Percentiles rank a stretch among this genome's conserved stretches.
Evolutionary conservation across 768 basidiomycete genomes (phyloP).

Genomic region (Pluteus cervinus): DNA sequence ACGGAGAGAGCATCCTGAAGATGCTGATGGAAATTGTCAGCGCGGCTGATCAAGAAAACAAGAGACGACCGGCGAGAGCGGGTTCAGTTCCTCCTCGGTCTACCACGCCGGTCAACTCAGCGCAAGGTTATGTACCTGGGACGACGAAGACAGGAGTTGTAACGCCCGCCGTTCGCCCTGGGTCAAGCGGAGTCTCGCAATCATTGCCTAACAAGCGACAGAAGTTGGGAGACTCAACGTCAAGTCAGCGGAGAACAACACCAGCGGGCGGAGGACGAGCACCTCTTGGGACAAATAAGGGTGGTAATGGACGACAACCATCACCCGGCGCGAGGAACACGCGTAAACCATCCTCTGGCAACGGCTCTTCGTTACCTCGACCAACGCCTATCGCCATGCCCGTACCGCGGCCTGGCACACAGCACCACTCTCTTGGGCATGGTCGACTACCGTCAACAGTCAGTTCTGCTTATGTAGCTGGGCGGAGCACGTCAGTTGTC

Average conservation of each 20-base stretch:
- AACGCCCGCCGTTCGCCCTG: slow-evolving; percentile 60
- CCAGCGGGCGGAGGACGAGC: too few species aligned
- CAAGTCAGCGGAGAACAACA: slow-evolving; percentile 19
- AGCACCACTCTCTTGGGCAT: slow-evolving; percentile 52
- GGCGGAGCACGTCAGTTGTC: slow-evolving; percentile 11
- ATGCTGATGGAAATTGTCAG: slow-evolving; percentile 69
- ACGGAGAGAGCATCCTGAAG: slow-evolving; percentile 77
- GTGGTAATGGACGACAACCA: slow-evolving; percentile 26
- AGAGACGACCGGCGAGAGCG: slow-evolving; percentile 44
- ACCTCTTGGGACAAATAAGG: slow-evolving; percentile 36
- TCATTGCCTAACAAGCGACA: slow-evolving; percentile 62
- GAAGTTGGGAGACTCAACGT: slow-evolving; percentile 38
- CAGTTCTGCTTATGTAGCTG: slow-evolving; percentile 13
- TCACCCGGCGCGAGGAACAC: slow-evolving; percentile 50
- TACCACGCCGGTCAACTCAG: slow-evolving; percentile 45
- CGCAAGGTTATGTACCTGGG: slow-evolving; percentile 32
- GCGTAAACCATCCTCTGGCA: slow-evolving; percentile 24
- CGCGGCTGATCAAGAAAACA: slow-evolving; percentile 78
- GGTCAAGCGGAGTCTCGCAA: slow-evolving; percentile 37
- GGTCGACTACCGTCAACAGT: slow-evolving; percentile 38
- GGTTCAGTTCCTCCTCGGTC: slow-evolving; percentile 58
- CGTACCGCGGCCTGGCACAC: slow-evolving; percentile 42
- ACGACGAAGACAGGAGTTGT: slow-evolving; percentile 39
- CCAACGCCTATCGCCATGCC: slow-evolving; percentile 36
- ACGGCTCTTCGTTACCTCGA: slow-evolving; percentile 28